These are phyloP conservation scores for Fraxinus pennsylvanica DNA, from an alignment of 257 asterid species.

Conservation along the genomic window DNA sequence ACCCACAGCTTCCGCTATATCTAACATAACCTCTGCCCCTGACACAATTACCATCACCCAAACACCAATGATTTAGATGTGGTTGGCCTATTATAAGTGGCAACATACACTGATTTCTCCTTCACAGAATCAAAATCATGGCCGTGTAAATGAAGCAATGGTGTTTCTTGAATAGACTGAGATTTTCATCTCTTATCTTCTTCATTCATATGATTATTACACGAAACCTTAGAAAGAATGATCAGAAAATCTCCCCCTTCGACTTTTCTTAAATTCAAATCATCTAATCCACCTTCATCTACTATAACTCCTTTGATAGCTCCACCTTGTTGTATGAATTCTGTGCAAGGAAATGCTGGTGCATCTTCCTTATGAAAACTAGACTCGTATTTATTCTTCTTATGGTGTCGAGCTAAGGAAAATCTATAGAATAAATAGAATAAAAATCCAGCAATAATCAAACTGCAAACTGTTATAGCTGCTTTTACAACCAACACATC, in stretches of 20 bases:
- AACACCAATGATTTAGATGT: background rate
- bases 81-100: constrained; percentile 1
- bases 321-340: constrained; percentile 45
- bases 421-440: constrained; percentile 46
- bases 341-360: constrained; percentile 26
- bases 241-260: constrained; percentile 37
- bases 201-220: constrained; percentile 54
- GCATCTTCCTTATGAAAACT: constrained; percentile 44
- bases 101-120: constrained; percentile 13
- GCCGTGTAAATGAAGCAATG: constrained; percentile 45
- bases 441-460: constrained; percentile 38
- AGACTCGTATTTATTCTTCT: constrained; percentile 25
- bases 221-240: too few species aligned
- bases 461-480: constrained; percentile 44
- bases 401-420: constrained; percentile 30
- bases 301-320: constrained; percentile 57
- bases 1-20: too few species aligned
- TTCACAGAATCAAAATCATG: constrained; percentile 22
- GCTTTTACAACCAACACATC: constrained; percentile 24
- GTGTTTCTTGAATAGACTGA: constrained; percentile 52
- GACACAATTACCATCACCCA: too few species aligned
- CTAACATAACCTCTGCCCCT: too few species aligned
- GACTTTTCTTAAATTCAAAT: constrained; percentile 51
- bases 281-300: constrained; percentile 72
- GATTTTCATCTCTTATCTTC: constrained; percentile 45